Conservation (phyloP, 352 stramenopile species). For the Pythium rishiriense region DNA sequence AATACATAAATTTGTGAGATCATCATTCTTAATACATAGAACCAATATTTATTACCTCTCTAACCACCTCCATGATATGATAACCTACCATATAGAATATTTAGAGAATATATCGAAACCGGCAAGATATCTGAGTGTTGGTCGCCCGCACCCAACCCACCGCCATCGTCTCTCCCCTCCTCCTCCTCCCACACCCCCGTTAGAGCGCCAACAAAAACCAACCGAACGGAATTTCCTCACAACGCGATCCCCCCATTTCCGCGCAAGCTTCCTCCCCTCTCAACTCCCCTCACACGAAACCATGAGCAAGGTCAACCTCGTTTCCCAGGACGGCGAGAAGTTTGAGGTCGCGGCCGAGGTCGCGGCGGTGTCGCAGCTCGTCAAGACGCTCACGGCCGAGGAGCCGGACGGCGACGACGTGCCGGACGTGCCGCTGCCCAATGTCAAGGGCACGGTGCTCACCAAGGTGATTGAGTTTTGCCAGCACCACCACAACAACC, state of each 20-base stretch:
- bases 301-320: conserved; percentile 46
- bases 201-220: background rate
- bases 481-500: conserved; percentile 48
- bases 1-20: background rate
- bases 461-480: conserved; percentile 64
- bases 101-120: too few species aligned
- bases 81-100: background rate
- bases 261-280: background rate
- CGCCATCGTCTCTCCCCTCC: background rate
- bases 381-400: conserved; percentile 55
- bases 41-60: background rate
- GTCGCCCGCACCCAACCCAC: background rate
- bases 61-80: too few species aligned
- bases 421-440: conserved; percentile 59
- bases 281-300: background rate
- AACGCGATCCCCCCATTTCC: conserved; percentile 7
- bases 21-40: background rate
- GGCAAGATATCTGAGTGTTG: conserved; percentile 2
- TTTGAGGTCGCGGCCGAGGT: conserved; percentile 46
- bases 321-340: conserved; percentile 57
- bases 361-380: conserved; percentile 45
- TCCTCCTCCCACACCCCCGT: background rate
- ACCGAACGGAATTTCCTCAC: background rate
- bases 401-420: conserved; percentile 33
- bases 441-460: conserved; percentile 53